phyloP scores from a whole-genome alignment of 371 early-diverging fungal species.

The Apophysomyces trapeziformis region DNA sequence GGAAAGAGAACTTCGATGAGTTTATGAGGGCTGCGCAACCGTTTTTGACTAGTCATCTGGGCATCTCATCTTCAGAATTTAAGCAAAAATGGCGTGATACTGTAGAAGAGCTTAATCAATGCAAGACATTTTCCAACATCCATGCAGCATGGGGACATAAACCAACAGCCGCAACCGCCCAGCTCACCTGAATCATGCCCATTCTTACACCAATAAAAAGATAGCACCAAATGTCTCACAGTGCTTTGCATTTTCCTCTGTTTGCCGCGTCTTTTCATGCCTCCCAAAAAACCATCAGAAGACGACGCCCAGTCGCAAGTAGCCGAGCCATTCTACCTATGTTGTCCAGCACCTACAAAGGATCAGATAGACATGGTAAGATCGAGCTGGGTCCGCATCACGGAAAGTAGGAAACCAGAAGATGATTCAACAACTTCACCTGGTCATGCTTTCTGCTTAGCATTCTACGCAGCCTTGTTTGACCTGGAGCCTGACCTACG shows the following conservation, averaged over 20 bases:
- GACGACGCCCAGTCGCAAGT: not conserved
- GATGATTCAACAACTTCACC: constrained; percentile 31
- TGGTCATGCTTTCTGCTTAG: constrained; percentile 34
- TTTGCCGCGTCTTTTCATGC: not conserved
- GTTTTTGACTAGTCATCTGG: constrained; percentile 18
- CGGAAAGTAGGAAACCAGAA: constrained; percentile 18
- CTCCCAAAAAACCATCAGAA: not conserved
- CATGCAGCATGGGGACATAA: constrained; percentile 38
- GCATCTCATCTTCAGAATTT: constrained; percentile 17
- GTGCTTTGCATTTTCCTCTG: not conserved
- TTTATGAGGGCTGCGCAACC: constrained; percentile 32
- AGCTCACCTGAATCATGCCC: not conserved
- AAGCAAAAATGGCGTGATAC: constrained; percentile 19
- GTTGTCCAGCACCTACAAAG: constrained; percentile 24
- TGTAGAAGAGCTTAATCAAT: constrained; percentile 19
- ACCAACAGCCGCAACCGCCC: constrained; percentile 7
- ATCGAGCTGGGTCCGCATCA: constrained; percentile 33
- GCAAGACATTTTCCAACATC: constrained; percentile 33
- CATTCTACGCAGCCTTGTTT: constrained; percentile 37
- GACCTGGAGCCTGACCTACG: constrained; percentile 24
- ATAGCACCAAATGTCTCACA: constrained; percentile 6
- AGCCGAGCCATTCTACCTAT: not conserved
- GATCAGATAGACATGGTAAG: constrained; percentile 32
- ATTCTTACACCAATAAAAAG: not conserved
- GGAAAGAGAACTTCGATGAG: constrained; percentile 37